Base-by-base conservation (phyloP, 2,329 filamentous ascomycete genomes). In the Ilyonectria robusta region DNA sequence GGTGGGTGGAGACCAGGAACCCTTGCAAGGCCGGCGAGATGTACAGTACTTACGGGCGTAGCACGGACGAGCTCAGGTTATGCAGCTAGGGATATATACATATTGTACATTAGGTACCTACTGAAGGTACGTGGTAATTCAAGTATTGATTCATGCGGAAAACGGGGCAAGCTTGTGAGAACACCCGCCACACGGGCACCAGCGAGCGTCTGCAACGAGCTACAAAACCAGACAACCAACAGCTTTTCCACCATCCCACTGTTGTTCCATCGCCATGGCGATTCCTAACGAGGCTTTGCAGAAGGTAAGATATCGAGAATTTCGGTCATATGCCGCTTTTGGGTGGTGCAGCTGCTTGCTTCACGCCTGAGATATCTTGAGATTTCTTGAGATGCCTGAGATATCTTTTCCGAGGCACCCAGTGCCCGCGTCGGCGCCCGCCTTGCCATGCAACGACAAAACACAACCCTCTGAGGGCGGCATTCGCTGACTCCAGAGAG, bases 281-380 rank as follows among this genome's bases (percentile, higher is more conserved):
- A 96, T 98, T 75, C 92, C 95, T 60, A 97, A 97, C 78, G 94
- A 97, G 84, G 94, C 95, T 66, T 86, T 98, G 71, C 93, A 97
- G 80, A 97, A 98, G 92, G 95, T 95, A 79, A 68, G 81, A 54
- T 19, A 15, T 13, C 23, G 3, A 7, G 33, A 6, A 10, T 48
- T 19, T 29, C 33, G 6, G 31, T 55, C n/a, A 42, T 19, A 40
- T 29, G 17, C 7, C 26, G 2, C 15, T 13, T 37, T 29, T 9
- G 11, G 31, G 7, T 17, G 9, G 19, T 55, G 29, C 26, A 11
- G 17, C 48, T 29, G 9, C 29, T 19, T 6, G 31, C 15, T 23
- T 35, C 11, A 10, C n/a, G 31, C 19, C 23, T 33, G n/a, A 6
- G 3, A 23, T 21, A 8, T 46, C 19, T 6, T 5, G 44, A 10